A percentile compares a stretch with the other conserved stretches of the same genome.
These are phyloP conservation scores for Kalmusia sp. DNA, from an alignment of 2,329 filamentous ascomycete genomes.

Conservation along the genomic window DNA sequence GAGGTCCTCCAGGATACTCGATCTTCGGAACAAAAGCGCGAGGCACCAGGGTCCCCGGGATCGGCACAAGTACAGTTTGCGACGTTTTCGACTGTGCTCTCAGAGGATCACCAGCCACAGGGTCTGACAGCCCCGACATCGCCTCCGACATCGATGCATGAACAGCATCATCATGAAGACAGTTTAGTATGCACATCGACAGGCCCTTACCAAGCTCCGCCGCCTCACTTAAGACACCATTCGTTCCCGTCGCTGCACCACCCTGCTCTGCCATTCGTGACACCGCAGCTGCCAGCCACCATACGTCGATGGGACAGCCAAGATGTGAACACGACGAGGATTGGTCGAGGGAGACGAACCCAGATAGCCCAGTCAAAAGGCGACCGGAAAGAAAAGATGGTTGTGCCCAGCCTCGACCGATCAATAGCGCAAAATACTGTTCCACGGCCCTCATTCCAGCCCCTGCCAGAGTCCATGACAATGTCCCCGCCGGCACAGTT, in stretches of 20 bases:
- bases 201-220: slow-evolving; percentile 9
- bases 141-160: slow-evolving; percentile 16
- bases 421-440: background rate
- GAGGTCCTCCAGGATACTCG: slow-evolving; percentile 16
- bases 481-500: slow-evolving; percentile 4
- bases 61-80: slow-evolving; percentile 29
- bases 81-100: slow-evolving; percentile 22
- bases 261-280: slow-evolving; percentile 11
- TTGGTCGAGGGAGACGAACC: background rate
- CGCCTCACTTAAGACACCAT: slow-evolving; percentile 17
- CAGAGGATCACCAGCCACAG: slow-evolving; percentile 28
- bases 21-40: slow-evolving; percentile 25
- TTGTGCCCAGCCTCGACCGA: background rate
- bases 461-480: slow-evolving; percentile 10
- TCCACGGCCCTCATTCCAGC: slow-evolving; percentile 8
- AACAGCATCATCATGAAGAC: slow-evolving; percentile 6
- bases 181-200: background rate
- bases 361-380: background rate
- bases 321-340: background rate
- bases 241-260: slow-evolving; percentile 28
- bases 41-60: slow-evolving; percentile 18
- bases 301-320: background rate
- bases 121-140: slow-evolving; percentile 30
- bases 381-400: slow-evolving; percentile 1
- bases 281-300: background rate